Conservation (phyloP, 352 stramenopile genomes). For the Peronospora destructor region DNA sequence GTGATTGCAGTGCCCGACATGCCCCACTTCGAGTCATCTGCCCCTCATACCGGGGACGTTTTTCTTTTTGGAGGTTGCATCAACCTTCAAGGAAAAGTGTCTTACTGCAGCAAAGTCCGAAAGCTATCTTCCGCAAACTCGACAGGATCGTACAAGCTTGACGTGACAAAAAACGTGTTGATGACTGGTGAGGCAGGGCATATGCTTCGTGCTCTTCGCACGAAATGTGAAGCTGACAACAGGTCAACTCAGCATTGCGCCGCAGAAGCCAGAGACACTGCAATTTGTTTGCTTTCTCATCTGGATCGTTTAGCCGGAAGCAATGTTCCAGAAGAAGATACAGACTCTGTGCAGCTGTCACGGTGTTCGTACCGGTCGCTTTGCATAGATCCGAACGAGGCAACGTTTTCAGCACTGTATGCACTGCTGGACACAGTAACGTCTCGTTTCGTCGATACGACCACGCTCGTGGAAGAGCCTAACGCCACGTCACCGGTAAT, state of each 20-base stretch:
- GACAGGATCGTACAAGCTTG: constrained; percentile 35
- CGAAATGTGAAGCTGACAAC: constrained; percentile 34
- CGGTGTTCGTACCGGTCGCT: constrained; percentile 66
- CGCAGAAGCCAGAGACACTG: constrained; percentile 45
- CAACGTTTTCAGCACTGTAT: constrained; percentile 60
- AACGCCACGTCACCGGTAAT: constrained; percentile 15
- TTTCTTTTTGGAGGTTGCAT: constrained; percentile 41
- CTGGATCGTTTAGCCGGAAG: constrained; percentile 72
- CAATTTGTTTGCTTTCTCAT: constrained; percentile 69
- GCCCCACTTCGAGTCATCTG: constrained; percentile 26
- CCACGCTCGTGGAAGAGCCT: constrained; percentile 12
- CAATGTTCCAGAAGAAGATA: constrained; percentile 65
- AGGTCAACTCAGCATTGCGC: constrained; percentile 42
- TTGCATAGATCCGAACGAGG: constrained; percentile 72
- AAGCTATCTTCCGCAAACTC: constrained; percentile 30
- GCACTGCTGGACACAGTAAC: constrained; percentile 44
- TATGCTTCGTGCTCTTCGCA: constrained; percentile 41
- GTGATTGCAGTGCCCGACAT: constrained; percentile 42
- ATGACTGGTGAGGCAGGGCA: constrained; percentile 48
- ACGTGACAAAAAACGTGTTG: constrained; percentile 43
- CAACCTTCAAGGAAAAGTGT: constrained; percentile 21
- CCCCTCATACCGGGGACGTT: constrained; percentile 21
- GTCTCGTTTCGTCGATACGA: constrained; percentile 20
- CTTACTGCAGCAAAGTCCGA: constrained; percentile 24
- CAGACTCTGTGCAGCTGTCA: constrained; percentile 72